A percentile compares a stretch with the other conserved stretches of the same genome.
Conservation (phyloP, 2,329 filamentous ascomycete species). For the Aphanoascus verrucosus region DNA sequence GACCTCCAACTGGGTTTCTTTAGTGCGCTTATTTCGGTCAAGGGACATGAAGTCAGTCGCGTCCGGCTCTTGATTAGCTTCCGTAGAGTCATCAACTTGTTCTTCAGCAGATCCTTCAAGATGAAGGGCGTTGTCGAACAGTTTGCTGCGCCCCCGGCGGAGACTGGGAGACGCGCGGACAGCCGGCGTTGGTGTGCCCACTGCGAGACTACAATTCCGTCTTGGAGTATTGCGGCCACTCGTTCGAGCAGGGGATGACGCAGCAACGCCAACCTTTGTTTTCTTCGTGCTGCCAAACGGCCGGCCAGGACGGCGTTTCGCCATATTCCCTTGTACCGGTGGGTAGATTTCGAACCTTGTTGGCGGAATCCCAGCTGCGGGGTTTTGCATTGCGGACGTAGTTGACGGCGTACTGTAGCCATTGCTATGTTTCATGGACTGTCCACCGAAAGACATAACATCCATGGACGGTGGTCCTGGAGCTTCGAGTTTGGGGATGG, state of each 20-base stretch:
- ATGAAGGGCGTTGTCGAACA: conserved; percentile 19
- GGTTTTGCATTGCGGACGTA: conserved; percentile 18
- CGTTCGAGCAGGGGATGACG: conserved; percentile 27
- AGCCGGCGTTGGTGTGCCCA: conserved; percentile 24
- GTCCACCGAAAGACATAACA: conserved; percentile 18
- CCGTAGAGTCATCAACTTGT: background rate
- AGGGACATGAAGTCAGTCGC: background rate
- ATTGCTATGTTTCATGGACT: conserved; percentile 19
- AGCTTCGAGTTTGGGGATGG: conserved; percentile 11
- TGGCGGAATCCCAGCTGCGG: conserved; percentile 31
- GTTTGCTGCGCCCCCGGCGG: conserved; percentile 26
- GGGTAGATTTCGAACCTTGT: conserved; percentile 37
- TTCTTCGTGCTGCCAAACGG: conserved; percentile 26
- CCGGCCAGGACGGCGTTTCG: conserved; percentile 31
- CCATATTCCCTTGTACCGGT: conserved; percentile 29
- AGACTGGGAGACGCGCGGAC: conserved; percentile 19
- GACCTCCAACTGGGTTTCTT: background rate
- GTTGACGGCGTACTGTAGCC: conserved; percentile 20
- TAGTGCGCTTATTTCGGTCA: background rate
- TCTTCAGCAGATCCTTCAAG: background rate
- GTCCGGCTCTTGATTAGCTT: background rate
- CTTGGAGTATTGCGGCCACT: conserved; percentile 31
- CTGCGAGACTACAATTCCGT: conserved; percentile 23
- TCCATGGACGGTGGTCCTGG: conserved; percentile 25
- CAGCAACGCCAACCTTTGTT: conserved; percentile 20